These are phyloP conservation scores for Chalciporus piperatus DNA, from an alignment of 768 basidiomycete genomes.

Conservation along the genomic window DNA sequence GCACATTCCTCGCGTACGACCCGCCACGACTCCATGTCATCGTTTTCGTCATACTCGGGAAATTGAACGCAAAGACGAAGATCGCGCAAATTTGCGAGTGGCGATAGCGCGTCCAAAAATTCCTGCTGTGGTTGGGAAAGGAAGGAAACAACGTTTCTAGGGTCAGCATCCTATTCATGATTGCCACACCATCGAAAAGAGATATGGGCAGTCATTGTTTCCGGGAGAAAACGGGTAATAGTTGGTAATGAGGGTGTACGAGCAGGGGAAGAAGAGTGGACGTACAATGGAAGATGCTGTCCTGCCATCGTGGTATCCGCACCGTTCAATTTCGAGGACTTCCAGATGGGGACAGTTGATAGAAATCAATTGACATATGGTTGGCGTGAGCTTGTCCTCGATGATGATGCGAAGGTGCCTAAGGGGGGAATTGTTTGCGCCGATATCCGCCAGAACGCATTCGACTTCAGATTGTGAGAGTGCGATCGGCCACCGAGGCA, in stretches of 20 bases:
- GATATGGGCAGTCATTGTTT: constrained; percentile 2
- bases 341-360: constrained; percentile 31
- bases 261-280: constrained; percentile 18
- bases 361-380: constrained; percentile 29
- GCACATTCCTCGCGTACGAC: constrained; percentile 28
- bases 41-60: constrained; percentile 33
- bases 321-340: constrained; percentile 34
- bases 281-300: constrained; percentile 34
- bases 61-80: constrained; percentile 37
- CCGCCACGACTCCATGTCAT: constrained; percentile 33
- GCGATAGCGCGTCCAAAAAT: constrained; percentile 31
- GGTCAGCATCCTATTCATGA: constrained; percentile 30
- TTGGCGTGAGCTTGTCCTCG: constrained; percentile 35
- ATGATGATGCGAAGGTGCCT: constrained; percentile 34
- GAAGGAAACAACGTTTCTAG: constrained; percentile 28
- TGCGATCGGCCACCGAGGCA: constrained; percentile 36
- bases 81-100: constrained; percentile 27
- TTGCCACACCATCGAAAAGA: constrained; percentile 19
- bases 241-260: constrained; percentile 9
- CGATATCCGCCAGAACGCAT: constrained; percentile 26
- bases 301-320: constrained; percentile 38
- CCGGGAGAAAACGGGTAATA: constrained; percentile 11
- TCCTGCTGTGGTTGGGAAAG: constrained; percentile 31
- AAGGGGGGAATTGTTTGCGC: constrained; percentile 31
- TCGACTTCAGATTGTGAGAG: constrained; percentile 34